Base-by-base conservation (phyloP, 495 filamentous ascomycete genomes). In the Echria macrotheca region DNA sequence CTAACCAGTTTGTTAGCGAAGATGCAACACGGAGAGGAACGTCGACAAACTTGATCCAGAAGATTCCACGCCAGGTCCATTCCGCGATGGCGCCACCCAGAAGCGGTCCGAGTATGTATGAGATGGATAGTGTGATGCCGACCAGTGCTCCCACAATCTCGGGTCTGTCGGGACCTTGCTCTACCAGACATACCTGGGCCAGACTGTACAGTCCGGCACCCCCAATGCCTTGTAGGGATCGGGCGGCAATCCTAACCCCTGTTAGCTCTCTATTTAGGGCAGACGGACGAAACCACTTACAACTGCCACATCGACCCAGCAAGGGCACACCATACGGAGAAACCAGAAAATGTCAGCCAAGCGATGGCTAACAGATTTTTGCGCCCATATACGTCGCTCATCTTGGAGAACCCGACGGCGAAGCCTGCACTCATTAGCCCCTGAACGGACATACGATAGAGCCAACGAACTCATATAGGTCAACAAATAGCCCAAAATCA, bases 31-130 rank as follows among this genome's bases (percentile, higher is more conserved):
- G 21, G 18, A 7, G 28, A 22, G 12, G 21, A 14, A n/a, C 2
- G 9, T n/a, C 15, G 25, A 21, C 6, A 58, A 33, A 72, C 72
- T 88, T 88, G 67, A 89, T 80, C 79, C 80, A 87, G 60, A 85
- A 89, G 24, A 76, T 76, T 73, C 82, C 85, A 25, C 81, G 59
- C 86, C 86, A 89, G 4, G 69, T 70, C 11, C 80, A 70, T 37
- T 83, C 69, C 0, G 85, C 76, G 41, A 91, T 82, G 1, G 74
- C 71, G 15, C 86, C 86, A 10, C 86, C 86, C 1, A 89, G 66
- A 2, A 90, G 57, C 1, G 86, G 86, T 0, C 86, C 86, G 5
- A 82, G 57, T 2, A 74, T 63, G 45, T 69, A 74, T 2, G 71
- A 73, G 2, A 72, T 57, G 10, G 70, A 70, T 10, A 75, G 55